These are phyloP conservation scores for Pseudogymnoascus sp. DNA, from an alignment of 2,329 filamentous ascomycete species.

Conservation along the genomic window DNA sequence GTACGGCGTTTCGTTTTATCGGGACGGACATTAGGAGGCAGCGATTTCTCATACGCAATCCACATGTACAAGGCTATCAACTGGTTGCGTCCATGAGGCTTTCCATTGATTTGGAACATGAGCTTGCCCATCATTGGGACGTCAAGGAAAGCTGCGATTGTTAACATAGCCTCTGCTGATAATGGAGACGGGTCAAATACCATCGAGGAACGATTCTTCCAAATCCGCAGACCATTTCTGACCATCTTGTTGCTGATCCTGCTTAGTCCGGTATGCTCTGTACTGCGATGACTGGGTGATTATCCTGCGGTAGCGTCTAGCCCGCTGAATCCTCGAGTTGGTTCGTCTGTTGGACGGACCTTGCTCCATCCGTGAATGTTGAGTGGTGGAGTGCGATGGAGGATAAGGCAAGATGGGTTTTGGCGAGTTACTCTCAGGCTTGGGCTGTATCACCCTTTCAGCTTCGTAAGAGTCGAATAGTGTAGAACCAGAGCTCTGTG, in stretches of 20 bases:
- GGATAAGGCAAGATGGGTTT: not conserved
- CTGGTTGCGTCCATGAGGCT: constrained; percentile 61
- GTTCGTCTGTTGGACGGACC: constrained; percentile 21
- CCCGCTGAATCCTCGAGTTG: constrained; percentile 23
- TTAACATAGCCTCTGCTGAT: constrained; percentile 16
- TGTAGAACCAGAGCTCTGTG: not conserved
- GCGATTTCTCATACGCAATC: constrained; percentile 35
- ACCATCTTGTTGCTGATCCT: constrained; percentile 51
- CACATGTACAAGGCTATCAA: constrained; percentile 62
- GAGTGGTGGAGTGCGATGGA: not conserved
- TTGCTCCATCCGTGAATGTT: not conserved
- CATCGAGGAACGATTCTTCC: constrained; percentile 60
- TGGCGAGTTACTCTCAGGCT: not conserved
- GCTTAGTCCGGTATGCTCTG: constrained; percentile 57
- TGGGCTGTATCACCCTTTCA: not conserved
- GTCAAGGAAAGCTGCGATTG: constrained; percentile 47
- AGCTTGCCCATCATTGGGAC: constrained; percentile 60
- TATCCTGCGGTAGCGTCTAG: constrained; percentile 36
- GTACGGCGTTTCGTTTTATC: constrained; percentile 38
- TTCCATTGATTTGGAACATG: constrained; percentile 57
- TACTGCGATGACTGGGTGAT: constrained; percentile 57
- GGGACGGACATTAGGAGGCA: constrained; percentile 40
- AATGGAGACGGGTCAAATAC: constrained; percentile 35
- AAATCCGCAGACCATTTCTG: constrained; percentile 55
- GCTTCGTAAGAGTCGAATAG: not conserved